Evolutionary conservation across 1,139 yeast species (phyloP).

Genomic region (Arxiozyma telluris): DNA sequence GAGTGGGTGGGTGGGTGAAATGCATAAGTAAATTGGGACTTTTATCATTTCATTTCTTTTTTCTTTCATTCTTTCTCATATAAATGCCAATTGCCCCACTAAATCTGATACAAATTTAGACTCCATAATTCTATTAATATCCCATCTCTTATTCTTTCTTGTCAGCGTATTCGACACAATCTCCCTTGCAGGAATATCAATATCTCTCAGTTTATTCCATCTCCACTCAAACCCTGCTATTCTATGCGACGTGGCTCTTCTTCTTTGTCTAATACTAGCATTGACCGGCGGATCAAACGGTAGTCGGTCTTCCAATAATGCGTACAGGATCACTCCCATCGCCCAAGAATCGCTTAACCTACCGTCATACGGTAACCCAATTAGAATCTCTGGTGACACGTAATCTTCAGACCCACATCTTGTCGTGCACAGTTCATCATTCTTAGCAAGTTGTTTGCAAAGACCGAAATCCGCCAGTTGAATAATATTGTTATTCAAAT

Average conservation of each 20-base stretch:
- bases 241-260: slow-evolving; percentile 65
- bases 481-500: slow-evolving; percentile 32
- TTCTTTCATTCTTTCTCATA: background rate
- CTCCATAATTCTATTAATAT: slow-evolving; percentile 34
- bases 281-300: slow-evolving; percentile 77
- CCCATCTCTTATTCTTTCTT: slow-evolving; percentile 44
- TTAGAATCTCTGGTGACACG: slow-evolving; percentile 82
- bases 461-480: slow-evolving; percentile 85
- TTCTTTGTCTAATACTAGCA: slow-evolving; percentile 41
- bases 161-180: slow-evolving; percentile 47
- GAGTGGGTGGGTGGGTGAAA: background rate
- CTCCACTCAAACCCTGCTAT: slow-evolving; percentile 91
- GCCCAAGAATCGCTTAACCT: slow-evolving; percentile 90
- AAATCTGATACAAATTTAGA: slow-evolving; percentile 30
- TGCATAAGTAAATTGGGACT: background rate
- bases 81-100: slow-evolving; percentile 7
- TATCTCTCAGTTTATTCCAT: slow-evolving; percentile 46
- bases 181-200: slow-evolving; percentile 39
- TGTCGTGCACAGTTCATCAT: slow-evolving; percentile 51
- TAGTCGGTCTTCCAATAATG: slow-evolving; percentile 70
- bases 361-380: slow-evolving; percentile 89
- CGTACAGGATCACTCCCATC: slow-evolving; percentile 78
- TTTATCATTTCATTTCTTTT: background rate
- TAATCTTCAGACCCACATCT: slow-evolving; percentile 95
- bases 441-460: slow-evolving; percentile 53